Percentiles rank a stretch among this genome's conserved stretches.
phyloP scores from a whole-genome alignment of 225 moss, liverwort and hornwort genomes.

The Rhytidiadelphus loreus region DNA sequence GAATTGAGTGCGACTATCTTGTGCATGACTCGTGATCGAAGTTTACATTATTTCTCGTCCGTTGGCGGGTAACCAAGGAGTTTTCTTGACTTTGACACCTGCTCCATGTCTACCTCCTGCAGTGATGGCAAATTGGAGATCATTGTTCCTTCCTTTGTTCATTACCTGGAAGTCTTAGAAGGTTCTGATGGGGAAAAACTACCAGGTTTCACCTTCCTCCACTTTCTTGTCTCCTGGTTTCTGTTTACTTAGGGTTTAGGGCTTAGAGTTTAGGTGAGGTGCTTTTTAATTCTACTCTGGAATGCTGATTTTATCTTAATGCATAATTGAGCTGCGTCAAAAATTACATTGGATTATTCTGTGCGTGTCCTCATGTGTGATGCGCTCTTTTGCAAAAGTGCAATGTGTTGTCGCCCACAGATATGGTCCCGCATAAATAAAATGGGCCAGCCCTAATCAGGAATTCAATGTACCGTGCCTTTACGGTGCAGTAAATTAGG shows the following conservation, averaged over 20 bases:
- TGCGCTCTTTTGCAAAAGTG: background rate
- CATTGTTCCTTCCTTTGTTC: constrained; percentile 92
- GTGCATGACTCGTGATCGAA: background rate
- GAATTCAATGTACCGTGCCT: background rate
- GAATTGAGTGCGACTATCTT: background rate
- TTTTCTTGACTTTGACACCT: constrained; percentile 3
- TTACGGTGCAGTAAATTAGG: background rate
- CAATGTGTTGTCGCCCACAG: background rate
- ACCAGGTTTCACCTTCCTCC: constrained; percentile 29
- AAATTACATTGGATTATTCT: background rate
- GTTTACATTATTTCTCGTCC: background rate
- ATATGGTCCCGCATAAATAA: background rate
- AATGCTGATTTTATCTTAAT: background rate
- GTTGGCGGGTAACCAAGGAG: background rate
- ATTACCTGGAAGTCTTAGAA: constrained; percentile 94
- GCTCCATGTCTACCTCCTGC: background rate
- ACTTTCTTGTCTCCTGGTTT: background rate
- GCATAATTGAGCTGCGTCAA: background rate
- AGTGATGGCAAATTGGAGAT: constrained; percentile 97
- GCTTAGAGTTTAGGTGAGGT: background rate
- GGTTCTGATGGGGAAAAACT: constrained; percentile 91
- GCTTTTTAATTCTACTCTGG: background rate
- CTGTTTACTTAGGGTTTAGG: background rate
- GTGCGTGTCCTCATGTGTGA: background rate
- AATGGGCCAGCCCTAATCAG: background rate